Percentiles rank a stretch among this genome's conserved stretches.
These are phyloP conservation scores for Ilyonectria robusta DNA, from an alignment of 2,329 filamentous ascomycete genomes.

Conservation along the genomic window DNA sequence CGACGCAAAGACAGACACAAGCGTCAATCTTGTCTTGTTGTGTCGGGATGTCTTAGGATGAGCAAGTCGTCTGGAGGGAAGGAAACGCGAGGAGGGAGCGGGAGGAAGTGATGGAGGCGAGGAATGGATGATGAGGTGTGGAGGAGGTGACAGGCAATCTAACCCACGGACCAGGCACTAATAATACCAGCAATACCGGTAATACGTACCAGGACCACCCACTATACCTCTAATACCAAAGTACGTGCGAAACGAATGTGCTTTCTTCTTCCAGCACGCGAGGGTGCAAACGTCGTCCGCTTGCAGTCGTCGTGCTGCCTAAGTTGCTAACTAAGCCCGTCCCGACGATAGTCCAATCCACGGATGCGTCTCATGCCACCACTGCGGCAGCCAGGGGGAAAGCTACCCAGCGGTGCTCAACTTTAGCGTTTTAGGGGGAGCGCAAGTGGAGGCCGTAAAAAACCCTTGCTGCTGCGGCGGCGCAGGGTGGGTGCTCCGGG, in stretches of 20 bases:
- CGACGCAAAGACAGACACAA: not conserved
- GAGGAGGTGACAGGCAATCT: slow-evolving; percentile 17
- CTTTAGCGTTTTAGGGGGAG: slow-evolving; percentile 8
- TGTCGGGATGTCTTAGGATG: slow-evolving; percentile 4
- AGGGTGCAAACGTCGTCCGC: not conserved
- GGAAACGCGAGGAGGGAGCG: slow-evolving; percentile 9
- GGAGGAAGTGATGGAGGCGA: slow-evolving; percentile 7
- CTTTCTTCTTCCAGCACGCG: slow-evolving; percentile 13
- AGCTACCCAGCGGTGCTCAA: not conserved
- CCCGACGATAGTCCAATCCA: not conserved
- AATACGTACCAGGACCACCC: not conserved
- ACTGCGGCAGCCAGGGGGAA: not conserved
- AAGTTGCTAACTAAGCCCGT: not conserved
- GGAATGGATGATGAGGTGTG: slow-evolving; percentile 18
- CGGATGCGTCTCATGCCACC: not conserved
- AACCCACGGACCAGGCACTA: slow-evolving; percentile 11
- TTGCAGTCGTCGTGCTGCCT: not conserved
- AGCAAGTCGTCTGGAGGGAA: not conserved
- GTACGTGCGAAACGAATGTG: not conserved
- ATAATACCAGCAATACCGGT: not conserved
- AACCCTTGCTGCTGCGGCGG: slow-evolving; percentile 1
- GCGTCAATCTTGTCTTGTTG: slow-evolving; percentile 13
- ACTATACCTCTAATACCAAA: not conserved
- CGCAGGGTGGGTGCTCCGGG: slow-evolving; percentile 18
- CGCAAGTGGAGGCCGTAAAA: not conserved